phyloP scores from a whole-genome alignment of 768 basidiomycete genomes.

The Cytidiella melzeri region DNA sequence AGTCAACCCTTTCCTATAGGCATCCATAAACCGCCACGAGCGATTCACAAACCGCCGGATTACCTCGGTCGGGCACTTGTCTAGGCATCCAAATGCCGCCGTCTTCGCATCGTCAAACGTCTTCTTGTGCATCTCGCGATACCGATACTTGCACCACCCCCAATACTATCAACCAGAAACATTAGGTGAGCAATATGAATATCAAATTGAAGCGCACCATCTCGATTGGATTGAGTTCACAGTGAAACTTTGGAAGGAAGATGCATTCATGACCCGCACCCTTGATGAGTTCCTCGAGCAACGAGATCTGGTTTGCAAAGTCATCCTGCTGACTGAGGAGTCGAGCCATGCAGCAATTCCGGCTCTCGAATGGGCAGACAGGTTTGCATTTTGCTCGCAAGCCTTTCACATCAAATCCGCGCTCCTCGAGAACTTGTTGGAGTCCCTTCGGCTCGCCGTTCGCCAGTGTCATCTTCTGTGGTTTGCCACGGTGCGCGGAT shows the following conservation, averaged over 20 bases:
- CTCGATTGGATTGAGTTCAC: conserved; percentile 43
- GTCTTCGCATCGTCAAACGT: no score
- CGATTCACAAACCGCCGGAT: no score
- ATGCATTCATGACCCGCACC: conserved; percentile 31
- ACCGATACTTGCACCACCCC: no score
- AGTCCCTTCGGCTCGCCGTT: no score
- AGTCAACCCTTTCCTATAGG: conserved; percentile 30
- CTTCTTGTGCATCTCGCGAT: no score
- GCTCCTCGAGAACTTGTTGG: no score
- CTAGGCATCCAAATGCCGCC: no score
- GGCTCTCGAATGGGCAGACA: conserved; percentile 30
- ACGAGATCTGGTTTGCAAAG: conserved; percentile 31
- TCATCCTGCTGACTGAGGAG: conserved; percentile 36
- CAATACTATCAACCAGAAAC: no score
- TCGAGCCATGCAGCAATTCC: conserved; percentile 31
- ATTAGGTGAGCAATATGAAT: not conserved
- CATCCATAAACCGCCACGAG: conserved; percentile 32
- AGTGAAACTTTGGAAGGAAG: conserved; percentile 41
- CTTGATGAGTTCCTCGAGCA: conserved; percentile 28
- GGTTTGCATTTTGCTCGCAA: conserved; percentile 32
- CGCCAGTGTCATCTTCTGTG: no score
- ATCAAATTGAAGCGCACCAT: conserved; percentile 24
- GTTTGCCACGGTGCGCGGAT: no score
- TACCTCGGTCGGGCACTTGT: no score
- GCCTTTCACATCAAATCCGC: conserved; percentile 30